These are phyloP conservation scores for Isoetes engelmannii DNA, from an alignment of 83 land plant species.

Conservation along the genomic window DNA sequence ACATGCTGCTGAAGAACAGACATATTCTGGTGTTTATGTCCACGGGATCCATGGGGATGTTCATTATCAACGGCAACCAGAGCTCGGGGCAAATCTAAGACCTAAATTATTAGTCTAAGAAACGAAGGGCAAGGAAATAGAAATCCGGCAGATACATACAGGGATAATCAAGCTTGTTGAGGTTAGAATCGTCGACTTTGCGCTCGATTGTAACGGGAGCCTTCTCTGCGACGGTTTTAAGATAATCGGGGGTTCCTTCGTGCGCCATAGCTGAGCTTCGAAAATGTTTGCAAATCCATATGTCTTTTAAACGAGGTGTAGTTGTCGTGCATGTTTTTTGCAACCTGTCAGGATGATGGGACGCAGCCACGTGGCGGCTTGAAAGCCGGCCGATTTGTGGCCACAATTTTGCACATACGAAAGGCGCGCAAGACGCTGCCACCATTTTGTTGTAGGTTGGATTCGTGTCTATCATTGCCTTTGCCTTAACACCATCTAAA, in stretches of 20 bases:
- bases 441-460: too few species aligned
- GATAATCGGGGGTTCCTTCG: background rate
- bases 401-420: too few species aligned
- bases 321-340: too few species aligned
- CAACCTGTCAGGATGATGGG: too few species aligned
- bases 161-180: background rate
- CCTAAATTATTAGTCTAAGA: background rate
- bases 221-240: conserved; percentile 5
- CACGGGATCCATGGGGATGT: conserved; percentile 19
- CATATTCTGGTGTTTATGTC: conserved; percentile 14
- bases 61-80: conserved; percentile 21
- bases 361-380: too few species aligned
- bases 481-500: too few species aligned
- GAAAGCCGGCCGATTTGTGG: too few species aligned
- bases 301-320: too few species aligned
- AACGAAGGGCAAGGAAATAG: background rate
- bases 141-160: background rate
- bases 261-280: too few species aligned
- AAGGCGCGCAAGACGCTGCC: too few species aligned
- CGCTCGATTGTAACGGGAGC: conserved; percentile 11
- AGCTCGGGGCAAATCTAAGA: conserved; percentile 24
- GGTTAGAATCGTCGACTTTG: background rate
- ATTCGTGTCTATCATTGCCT: too few species aligned
- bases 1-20: conserved; percentile 51
- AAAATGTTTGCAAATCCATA: too few species aligned